Evolutionary conservation across 495 filamentous ascomycete genomes (phyloP).

Genomic region (Amphirosellinia nigrospora): DNA sequence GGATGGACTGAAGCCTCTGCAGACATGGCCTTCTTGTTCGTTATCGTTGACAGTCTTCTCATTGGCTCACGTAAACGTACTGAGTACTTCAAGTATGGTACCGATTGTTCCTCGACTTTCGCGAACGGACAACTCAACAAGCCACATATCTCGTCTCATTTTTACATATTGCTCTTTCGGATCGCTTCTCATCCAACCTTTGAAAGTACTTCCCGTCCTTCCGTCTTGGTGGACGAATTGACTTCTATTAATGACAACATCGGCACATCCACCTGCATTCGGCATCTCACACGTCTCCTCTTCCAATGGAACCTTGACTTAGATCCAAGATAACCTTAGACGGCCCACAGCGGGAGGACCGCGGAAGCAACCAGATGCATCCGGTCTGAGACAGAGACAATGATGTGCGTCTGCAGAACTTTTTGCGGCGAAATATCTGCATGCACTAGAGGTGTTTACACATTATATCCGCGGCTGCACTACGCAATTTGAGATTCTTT

Average conservation of each 20-base stretch:
- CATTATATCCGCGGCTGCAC: slow-evolving; percentile 13
- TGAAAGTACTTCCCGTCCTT: slow-evolving; percentile 15
- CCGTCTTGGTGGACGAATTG: slow-evolving; percentile 22
- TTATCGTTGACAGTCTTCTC: slow-evolving; percentile 10
- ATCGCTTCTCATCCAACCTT: slow-evolving; percentile 6
- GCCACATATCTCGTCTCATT: slow-evolving; percentile 13
- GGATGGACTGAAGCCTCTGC: slow-evolving; percentile 9
- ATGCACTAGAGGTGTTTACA: slow-evolving; percentile 8
- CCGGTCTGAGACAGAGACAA: slow-evolving; percentile 17
- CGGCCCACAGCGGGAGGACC: slow-evolving; percentile 21
- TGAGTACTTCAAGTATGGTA: slow-evolving; percentile 3
- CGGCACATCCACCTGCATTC: slow-evolving; percentile 23
- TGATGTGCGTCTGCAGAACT: slow-evolving; percentile 28
- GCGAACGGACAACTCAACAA: slow-evolving; percentile 3
- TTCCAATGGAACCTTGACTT: slow-evolving; percentile 13
- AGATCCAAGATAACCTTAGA: slow-evolving; percentile 29
- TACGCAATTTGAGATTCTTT: slow-evolving; percentile 10
- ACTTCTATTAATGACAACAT: slow-evolving; percentile 23
- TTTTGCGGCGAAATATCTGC: slow-evolving; percentile 24
- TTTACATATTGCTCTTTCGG: slow-evolving; percentile 15
- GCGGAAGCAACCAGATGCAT: slow-evolving; percentile 26
- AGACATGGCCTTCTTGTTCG: slow-evolving; percentile 1
- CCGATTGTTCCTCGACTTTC: slow-evolving; percentile 15
- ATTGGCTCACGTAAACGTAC: slow-evolving; percentile 14
- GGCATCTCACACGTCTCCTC: slow-evolving; percentile 19